Percentiles rank a stretch among this genome's conserved stretches.
Conservation (phyloP, 1,284 basidiomycete genomes). For the Pseudozyma tsukubaensis region DNA sequence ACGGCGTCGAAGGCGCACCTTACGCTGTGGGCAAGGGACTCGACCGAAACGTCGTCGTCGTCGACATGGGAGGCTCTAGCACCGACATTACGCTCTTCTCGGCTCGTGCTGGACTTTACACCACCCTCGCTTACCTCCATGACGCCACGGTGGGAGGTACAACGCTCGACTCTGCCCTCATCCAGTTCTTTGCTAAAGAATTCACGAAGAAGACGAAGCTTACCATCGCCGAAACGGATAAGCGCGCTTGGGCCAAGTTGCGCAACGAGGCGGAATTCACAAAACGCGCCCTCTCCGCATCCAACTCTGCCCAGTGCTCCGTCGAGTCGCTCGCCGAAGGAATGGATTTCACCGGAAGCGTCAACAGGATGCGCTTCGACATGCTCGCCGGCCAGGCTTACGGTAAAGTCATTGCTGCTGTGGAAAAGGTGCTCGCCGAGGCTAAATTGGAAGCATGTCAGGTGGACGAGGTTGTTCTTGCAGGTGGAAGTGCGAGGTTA, state of each 20-base stretch:
- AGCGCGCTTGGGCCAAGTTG: slow-evolving; percentile 91
- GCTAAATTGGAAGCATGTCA: slow-evolving; percentile 80
- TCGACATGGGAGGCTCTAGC: slow-evolving; percentile 75
- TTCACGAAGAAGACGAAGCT: slow-evolving; percentile 97
- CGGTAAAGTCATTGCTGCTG: slow-evolving; percentile 76
- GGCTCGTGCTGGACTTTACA: slow-evolving; percentile 73
- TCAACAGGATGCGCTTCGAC: slow-evolving; percentile 94
- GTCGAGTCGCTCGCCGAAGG: slow-evolving; percentile 97
- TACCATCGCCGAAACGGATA: slow-evolving; percentile 72
- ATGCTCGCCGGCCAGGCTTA: slow-evolving; percentile 84
- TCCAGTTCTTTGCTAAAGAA: slow-evolving; percentile 93
- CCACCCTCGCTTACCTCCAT: slow-evolving; percentile 71
- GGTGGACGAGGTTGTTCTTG: slow-evolving; percentile 85
- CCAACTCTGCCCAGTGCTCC: slow-evolving; percentile 84
- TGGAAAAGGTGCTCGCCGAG: slow-evolving; percentile 75
- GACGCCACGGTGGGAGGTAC: slow-evolving; percentile 74
- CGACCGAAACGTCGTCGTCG: slow-evolving; percentile 73
- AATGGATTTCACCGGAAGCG: slow-evolving; percentile 87
- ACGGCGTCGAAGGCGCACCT: slow-evolving; percentile 67
- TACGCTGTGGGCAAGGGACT: slow-evolving; percentile 70
- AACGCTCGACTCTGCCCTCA: slow-evolving; percentile 82
- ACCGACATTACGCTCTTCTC: slow-evolving; percentile 72
- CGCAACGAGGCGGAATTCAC: slow-evolving; percentile 93
- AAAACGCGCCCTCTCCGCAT: slow-evolving; percentile 91
- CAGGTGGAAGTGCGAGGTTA: slow-evolving; percentile 86